A percentile compares a stretch with the other conserved stretches of the same genome.
These are phyloP conservation scores for Leishmania braziliensis DNA, from an alignment of 208 protist species.

Conservation along the genomic window DNA sequence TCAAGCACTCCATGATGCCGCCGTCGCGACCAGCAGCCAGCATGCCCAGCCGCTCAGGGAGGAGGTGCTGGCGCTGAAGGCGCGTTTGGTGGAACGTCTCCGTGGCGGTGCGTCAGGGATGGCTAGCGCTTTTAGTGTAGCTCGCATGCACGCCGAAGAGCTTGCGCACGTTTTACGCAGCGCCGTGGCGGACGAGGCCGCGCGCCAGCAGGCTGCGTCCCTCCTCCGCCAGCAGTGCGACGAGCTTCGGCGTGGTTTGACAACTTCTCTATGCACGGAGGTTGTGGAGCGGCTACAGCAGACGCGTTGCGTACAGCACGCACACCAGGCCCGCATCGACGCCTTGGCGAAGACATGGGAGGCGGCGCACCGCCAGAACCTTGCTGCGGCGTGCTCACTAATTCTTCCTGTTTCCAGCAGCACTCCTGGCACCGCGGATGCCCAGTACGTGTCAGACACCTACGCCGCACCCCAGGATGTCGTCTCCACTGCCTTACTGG, in stretches of 20 bases:
- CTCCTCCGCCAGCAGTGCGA: constrained; percentile 27
- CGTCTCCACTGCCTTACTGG: constrained; percentile 34
- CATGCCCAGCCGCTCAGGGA: constrained; percentile 14
- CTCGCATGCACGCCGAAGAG: constrained; percentile 49
- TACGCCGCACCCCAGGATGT: constrained; percentile 41
- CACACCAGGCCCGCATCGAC: constrained; percentile 50
- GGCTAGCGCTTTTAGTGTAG: constrained; percentile 1
- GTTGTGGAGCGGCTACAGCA: constrained; percentile 48
- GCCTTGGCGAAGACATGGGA: constrained; percentile 54
- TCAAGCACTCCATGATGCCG: constrained; percentile 13
- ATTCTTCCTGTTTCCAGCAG: constrained; percentile 26
- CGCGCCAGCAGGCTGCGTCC: constrained; percentile 26
- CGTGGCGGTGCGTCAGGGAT: constrained; percentile 14
- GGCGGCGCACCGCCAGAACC: constrained; percentile 56
- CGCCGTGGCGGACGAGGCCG: constrained; percentile 21
- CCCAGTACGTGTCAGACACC: constrained; percentile 25
- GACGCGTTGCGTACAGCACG: constrained; percentile 45
- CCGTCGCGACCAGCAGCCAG: neutral
- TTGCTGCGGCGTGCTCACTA: constrained; percentile 41
- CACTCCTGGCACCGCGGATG: constrained; percentile 6
- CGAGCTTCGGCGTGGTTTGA: constrained; percentile 33
- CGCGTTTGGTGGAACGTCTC: constrained; percentile 32
- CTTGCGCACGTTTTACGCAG: constrained; percentile 33
- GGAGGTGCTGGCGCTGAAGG: constrained; percentile 27
- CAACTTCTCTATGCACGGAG: constrained; percentile 24